These are phyloP conservation scores for Iris pallida DNA, from an alignment of 116 monocot genomes.

Conservation along the genomic window DNA sequence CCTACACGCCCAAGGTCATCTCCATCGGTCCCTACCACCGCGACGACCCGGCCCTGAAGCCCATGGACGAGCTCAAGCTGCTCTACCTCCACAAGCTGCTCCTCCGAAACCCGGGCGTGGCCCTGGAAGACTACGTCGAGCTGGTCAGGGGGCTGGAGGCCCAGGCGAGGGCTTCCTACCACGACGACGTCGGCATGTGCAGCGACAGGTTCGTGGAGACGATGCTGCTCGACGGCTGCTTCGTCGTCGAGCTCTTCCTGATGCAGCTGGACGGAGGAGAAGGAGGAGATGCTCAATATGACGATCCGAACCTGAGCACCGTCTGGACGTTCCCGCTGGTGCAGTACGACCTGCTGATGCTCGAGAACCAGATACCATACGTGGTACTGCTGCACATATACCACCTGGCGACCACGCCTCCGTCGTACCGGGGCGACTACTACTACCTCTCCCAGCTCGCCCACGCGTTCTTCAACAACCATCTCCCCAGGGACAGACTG, in stretches of 20 bases:
- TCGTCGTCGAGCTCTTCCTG: slow-evolving; percentile 2
- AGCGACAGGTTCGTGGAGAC: not conserved
- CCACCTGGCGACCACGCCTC: not conserved
- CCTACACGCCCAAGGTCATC: slow-evolving; percentile 54
- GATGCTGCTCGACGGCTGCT: slow-evolving; percentile 9
- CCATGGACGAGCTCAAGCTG: slow-evolving; percentile 14
- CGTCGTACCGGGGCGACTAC: not conserved
- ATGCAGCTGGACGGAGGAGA: not conserved
- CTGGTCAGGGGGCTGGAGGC: not conserved
- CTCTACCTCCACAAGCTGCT: slow-evolving; percentile 6
- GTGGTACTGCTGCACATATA: too few species aligned
- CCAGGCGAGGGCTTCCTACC: not conserved
- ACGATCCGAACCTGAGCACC: not conserved
- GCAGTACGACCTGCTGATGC: not conserved
- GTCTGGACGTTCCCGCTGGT: not conserved
- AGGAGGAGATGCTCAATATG: not conserved
- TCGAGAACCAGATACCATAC: slow-evolving; percentile 10
- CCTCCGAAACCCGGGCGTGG: not conserved
- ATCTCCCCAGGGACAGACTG: not conserved
- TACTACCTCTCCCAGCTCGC: not conserved
- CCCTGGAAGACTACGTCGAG: not conserved
- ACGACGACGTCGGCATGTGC: not conserved
- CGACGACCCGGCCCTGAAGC: not conserved
- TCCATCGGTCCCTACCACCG: slow-evolving; percentile 85
- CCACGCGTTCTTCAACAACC: not conserved